Base-by-base conservation (phyloP, 2,329 filamentous ascomycete genomes). In the Xylogone sp. region DNA sequence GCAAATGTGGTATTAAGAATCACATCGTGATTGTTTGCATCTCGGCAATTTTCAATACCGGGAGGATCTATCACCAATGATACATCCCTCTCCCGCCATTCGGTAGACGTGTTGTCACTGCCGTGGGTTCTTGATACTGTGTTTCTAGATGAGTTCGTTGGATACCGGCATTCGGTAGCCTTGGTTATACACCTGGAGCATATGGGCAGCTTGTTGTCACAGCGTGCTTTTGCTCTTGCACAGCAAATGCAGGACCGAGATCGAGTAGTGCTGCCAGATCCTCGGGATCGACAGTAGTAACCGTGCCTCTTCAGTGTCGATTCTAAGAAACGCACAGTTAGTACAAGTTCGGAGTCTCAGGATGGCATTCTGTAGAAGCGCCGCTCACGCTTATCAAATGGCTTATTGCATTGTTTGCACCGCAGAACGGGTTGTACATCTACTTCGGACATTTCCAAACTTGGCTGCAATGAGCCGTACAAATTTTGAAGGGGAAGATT, bases 251-350 rank as follows among this genome's bases (percentile, higher is more conserved):
- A 74, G 45, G 71, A 71, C 31, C 69, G 62, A 54, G 61, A 31
- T 12, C 67, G 61, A 45, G 45, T 51, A 19, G 54, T 54, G 43
- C 18, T 54, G 42, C 59, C 58, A 46, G 27, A 49, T 56, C 56
- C 66, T 54, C 69, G 62, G 59, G 70, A 71, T 19, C 71, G 70
- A 56, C 71, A 75, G 42, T 74, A 74, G 54, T 74, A 75, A 43
- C 68, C 67, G 63, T 75, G 71, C 61, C 72, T 69, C 57, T 72
- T 74, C 52, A 73, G 53, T 9, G 71, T 71, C 8, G 71, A 66
- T 44, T 64, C 71, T 74, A 51, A 39, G 55, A 51, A 44, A 19
- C 21, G 50, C 18, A 24, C 7, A 52, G 45, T 60, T 53, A 62
- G 54, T 56, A 51, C 24, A 58, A 21, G 49, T 20, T 54, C 24